These are phyloP conservation scores for Serendipita indica DNA, from an alignment of 768 basidiomycete genomes.

Conservation along the genomic window DNA sequence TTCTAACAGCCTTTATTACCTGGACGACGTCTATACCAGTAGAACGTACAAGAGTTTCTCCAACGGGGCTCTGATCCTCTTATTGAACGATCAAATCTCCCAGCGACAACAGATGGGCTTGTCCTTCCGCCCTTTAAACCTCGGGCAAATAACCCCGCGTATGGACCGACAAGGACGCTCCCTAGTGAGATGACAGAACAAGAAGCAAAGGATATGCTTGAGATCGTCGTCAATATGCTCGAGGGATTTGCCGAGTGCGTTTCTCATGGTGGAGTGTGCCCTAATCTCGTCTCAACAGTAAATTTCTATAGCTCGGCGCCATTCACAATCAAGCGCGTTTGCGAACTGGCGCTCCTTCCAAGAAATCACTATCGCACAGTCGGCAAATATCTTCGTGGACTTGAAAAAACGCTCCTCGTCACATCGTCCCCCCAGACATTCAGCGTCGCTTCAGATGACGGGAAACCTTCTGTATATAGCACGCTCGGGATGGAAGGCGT, in stretches of 20 bases:
- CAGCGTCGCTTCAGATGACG: constrained; percentile 25
- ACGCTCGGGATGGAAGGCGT: constrained; percentile 24
- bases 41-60: background rate
- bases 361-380: constrained; percentile 55
- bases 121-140: constrained; percentile 62
- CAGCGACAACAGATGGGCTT: constrained; percentile 37
- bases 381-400: constrained; percentile 78
- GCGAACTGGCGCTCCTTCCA: constrained; percentile 63
- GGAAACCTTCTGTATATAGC: constrained; percentile 18
- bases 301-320: constrained; percentile 37
- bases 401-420: constrained; percentile 69
- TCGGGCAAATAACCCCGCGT: constrained; percentile 32
- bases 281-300: background rate
- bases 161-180: constrained; percentile 37
- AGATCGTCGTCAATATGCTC: constrained; percentile 43
- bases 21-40: too few relatives aligned
- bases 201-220: constrained; percentile 44
- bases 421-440: constrained; percentile 68
- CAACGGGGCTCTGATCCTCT: background rate
- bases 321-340: constrained; percentile 81
- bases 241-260: constrained; percentile 64
- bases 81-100: constrained; percentile 15
- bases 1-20: too few relatives aligned
- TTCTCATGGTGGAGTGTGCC: constrained; percentile 11
- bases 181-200: constrained; percentile 44